A percentile compares a stretch with the other conserved stretches of the same genome.
These are phyloP conservation scores for Chytriomyces sp. DNA, from an alignment of 192 early-diverging fungal genomes.

Conservation along the genomic window DNA sequence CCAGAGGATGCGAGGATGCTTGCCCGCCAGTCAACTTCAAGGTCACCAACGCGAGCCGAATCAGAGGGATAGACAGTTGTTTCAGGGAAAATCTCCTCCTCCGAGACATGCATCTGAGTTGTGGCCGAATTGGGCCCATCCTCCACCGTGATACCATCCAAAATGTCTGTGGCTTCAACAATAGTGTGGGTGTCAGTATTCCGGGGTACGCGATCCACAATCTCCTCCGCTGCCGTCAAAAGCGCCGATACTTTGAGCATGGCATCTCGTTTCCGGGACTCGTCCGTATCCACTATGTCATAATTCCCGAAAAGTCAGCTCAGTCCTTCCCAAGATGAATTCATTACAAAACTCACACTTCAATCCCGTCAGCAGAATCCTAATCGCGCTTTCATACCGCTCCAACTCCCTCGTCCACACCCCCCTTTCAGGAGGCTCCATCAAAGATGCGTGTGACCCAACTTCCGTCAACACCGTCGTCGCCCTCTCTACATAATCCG, in stretches of 20 bases:
- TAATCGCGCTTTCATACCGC: constrained; percentile 61
- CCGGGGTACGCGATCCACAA: no score
- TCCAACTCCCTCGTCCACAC: constrained; percentile 37
- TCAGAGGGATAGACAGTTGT: no score
- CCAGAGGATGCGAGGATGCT: background rate
- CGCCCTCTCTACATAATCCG: constrained; percentile 41
- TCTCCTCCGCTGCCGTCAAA: constrained; percentile 54
- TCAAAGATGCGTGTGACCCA: background rate
- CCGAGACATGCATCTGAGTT: no score
- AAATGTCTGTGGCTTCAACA: no score
- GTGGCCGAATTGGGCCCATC: no score
- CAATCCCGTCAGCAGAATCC: constrained; percentile 63
- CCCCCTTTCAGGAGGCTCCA: constrained; percentile 1
- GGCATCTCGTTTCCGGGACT: constrained; percentile 52
- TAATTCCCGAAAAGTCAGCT: no score
- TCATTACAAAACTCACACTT: no score
- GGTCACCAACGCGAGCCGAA: no score
- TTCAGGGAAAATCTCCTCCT: no score
- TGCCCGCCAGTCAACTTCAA: constrained; percentile 11
- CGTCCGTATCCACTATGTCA: constrained; percentile 61
- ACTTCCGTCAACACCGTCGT: constrained; percentile 10
- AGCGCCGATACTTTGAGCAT: constrained; percentile 46
- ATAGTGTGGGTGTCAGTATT: no score
- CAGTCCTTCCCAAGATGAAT: no score
- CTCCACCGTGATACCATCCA: no score